Evolutionary conservation across 208 protist genomes (phyloP).

Genomic region (Acanthamoeba triangularis): DNA sequence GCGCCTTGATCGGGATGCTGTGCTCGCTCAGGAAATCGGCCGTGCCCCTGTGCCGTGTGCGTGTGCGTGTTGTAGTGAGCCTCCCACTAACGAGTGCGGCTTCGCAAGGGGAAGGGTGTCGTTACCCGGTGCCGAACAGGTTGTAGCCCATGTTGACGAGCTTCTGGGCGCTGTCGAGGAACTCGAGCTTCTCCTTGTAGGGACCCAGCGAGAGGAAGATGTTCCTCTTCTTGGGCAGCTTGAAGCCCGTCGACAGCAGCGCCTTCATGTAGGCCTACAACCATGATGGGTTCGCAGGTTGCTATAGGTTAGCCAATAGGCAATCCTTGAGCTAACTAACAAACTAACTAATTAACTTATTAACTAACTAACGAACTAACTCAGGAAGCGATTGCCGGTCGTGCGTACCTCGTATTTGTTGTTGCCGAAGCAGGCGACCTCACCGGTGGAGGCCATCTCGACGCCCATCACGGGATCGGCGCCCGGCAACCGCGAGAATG

Average conservation of each 20-base stretch:
- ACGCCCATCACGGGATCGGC: slow-evolving; percentile 99
- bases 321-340: slow-evolving; percentile 83
- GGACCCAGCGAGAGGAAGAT: slow-evolving; percentile 92
- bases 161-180: slow-evolving; percentile 85
- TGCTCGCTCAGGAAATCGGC: slow-evolving; percentile 69
- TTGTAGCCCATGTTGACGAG: slow-evolving; percentile 90
- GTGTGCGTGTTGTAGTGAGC: neutral
- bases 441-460: slow-evolving; percentile 97
- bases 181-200: slow-evolving; percentile 91
- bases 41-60: neutral
- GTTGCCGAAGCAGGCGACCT: slow-evolving; percentile 91
- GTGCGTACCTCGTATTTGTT: neutral
- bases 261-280: slow-evolving; percentile 92
- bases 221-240: slow-evolving; percentile 85
- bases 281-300: no score
- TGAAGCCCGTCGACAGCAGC: slow-evolving; percentile 92
- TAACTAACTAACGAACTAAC: no score
- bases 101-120: neutral
- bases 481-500: slow-evolving; percentile 97
- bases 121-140: slow-evolving; percentile 93
- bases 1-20: slow-evolving; percentile 65
- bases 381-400: no score
- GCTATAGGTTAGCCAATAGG: neutral
- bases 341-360: no score
- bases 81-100: no score